Conservation (phyloP, 1,284 basidiomycete genomes). For the Cutaneotrichosporon cyanovorans region DNA sequence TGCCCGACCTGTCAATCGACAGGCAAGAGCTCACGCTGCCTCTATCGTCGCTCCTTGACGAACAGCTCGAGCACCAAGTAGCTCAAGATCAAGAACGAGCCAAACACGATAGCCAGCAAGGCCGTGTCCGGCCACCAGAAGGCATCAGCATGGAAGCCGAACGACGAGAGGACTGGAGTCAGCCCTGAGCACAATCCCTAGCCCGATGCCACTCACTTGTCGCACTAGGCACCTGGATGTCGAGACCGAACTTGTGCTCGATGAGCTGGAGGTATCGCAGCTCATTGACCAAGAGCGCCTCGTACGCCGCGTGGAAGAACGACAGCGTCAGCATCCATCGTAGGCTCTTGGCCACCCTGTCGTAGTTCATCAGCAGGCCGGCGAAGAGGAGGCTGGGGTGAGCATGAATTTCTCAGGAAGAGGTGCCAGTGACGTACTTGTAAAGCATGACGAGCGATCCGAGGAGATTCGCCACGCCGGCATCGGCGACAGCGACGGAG, state of each 20-base stretch:
- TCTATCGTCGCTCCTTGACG: constrained; percentile 77
- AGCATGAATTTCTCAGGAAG: no score
- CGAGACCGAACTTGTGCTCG: constrained; percentile 86
- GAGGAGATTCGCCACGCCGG: constrained; percentile 81
- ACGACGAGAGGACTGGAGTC: constrained; percentile 61
- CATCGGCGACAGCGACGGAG: constrained; percentile 76
- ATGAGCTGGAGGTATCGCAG: constrained; percentile 85
- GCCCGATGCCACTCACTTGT: constrained; percentile 50
- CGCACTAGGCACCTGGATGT: constrained; percentile 87
- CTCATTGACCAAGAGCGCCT: constrained; percentile 92
- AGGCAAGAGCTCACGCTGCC: no score
- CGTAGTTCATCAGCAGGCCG: constrained; percentile 87
- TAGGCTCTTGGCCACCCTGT: constrained; percentile 63
- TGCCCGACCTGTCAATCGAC: no score
- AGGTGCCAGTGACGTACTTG: constrained; percentile 60
- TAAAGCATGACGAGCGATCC: constrained; percentile 94
- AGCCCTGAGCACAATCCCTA: not conserved
- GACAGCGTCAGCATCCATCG: constrained; percentile 83
- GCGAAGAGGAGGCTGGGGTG: constrained; percentile 76
- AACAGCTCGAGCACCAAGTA: constrained; percentile 75
- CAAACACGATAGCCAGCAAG: constrained; percentile 74
- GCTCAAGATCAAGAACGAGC: constrained; percentile 62
- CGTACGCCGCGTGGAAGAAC: constrained; percentile 99
- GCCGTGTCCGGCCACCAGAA: constrained; percentile 95
- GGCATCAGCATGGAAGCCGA: constrained; percentile 78